Evolutionary conservation across 345 rosid genomes (phyloP).

Genomic region (Boechera stricta): DNA sequence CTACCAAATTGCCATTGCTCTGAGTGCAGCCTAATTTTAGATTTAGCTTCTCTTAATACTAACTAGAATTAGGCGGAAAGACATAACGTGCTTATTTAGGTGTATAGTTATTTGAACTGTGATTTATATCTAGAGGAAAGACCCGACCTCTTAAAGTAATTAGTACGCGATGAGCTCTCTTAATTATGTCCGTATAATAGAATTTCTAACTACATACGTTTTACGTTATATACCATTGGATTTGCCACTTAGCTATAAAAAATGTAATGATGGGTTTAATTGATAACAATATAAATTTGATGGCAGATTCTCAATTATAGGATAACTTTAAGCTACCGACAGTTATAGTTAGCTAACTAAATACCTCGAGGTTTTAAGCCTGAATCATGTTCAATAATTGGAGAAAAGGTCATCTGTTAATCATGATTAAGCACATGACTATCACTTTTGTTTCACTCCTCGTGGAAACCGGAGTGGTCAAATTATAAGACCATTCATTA

Average conservation of each 20-base stretch:
- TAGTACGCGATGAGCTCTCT: too few species aligned
- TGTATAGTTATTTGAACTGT: too few species aligned
- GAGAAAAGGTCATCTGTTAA: slow-evolving; percentile 4
- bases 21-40: neutral
- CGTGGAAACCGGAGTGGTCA: slow-evolving; percentile 19
- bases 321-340: slow-evolving; percentile 39
- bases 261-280: slow-evolving; percentile 10
- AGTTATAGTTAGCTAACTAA: slow-evolving; percentile 25
- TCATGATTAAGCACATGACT: slow-evolving; percentile 39
- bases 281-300: slow-evolving; percentile 19
- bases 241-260: neutral
- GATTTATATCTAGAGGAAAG: too few species aligned
- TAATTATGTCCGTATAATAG: too few species aligned
- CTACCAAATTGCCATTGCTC: slow-evolving; percentile 11
- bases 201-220: neutral
- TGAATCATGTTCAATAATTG: slow-evolving; percentile 36
- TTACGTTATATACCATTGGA: neutral
- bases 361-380: slow-evolving; percentile 19
- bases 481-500: slow-evolving; percentile 3
- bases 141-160: too few species aligned
- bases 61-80: too few species aligned
- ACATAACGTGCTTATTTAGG: too few species aligned
- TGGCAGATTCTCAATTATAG: slow-evolving; percentile 26
- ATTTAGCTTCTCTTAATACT: neutral
- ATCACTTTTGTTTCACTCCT: slow-evolving; percentile 40